These are phyloP conservation scores for Flueggea neowawraea DNA, from an alignment of 441 rosid genomes.

Conservation along the genomic window DNA sequence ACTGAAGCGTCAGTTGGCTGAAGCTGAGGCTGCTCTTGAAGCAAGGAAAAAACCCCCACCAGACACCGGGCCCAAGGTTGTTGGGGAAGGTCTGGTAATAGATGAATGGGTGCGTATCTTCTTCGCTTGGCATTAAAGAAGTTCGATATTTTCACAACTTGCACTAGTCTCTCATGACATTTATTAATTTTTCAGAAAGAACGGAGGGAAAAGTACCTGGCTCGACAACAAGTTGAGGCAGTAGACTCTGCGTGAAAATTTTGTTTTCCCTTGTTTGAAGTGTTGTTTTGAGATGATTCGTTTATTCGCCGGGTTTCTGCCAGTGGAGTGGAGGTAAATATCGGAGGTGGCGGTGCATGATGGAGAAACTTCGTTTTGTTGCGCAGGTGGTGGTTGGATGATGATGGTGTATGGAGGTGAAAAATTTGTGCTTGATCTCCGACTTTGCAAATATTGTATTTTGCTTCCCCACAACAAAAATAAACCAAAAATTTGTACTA, in stretches of 20 bases:
- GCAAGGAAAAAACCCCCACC: conserved; percentile 50
- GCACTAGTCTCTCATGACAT: neutral
- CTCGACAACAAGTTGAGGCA: conserved; percentile 42
- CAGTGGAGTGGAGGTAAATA: conserved; percentile 10
- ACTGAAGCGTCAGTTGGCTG: conserved; percentile 49
- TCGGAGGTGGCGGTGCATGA: too few species aligned
- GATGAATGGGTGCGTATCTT: conserved; percentile 60
- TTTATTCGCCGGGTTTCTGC: conserved; percentile 4
- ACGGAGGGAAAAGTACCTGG: conserved; percentile 55
- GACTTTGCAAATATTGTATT: too few species aligned
- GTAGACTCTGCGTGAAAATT: conserved; percentile 30
- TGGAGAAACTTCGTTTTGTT: too few species aligned
- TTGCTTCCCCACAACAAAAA: too few species aligned
- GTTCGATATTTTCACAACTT: neutral
- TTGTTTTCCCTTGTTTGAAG: conserved; percentile 6
- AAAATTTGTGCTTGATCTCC: too few species aligned
- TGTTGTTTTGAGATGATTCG: conserved; percentile 3
- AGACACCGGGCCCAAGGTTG: conserved; percentile 34
- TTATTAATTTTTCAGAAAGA: conserved; percentile 38
- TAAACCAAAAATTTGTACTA: too few species aligned
- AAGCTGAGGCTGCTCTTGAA: conserved; percentile 61
- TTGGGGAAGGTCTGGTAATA: conserved; percentile 70
- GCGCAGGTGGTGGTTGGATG: too few species aligned
- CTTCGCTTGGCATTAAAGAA: neutral
- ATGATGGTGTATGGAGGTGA: too few species aligned